Base-by-base conservation (phyloP, 225 moss, liverwort and hornwort species). In the Sphagnum contortum region DNA sequence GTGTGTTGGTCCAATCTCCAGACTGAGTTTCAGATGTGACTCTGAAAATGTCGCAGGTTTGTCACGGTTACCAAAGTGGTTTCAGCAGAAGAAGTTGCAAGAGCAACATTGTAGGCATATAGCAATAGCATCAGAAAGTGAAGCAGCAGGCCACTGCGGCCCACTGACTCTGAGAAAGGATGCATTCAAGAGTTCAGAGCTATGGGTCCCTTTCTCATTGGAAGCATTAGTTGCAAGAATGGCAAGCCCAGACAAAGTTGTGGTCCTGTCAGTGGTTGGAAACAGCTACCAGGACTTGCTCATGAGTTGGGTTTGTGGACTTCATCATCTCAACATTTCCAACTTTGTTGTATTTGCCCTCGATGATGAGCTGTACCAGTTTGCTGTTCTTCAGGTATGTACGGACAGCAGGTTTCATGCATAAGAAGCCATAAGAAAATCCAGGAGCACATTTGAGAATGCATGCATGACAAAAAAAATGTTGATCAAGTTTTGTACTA, bases 261-360 rank as follows among this genome's bases (percentile, higher is more conserved):
- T 98, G 61, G 77, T 93, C 63, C 64, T 98, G 71, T 85, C 93
- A 49, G 82, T 98, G 56, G 89, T 76, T 73, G 98, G 98, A 56
- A 87, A 93, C 66, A 98, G 84, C 75, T 98, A 98, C 64, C 78
- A 91, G 48, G 82, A 85, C 57, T 83, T 98, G 89, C 91, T 98
- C 52, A 91, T 98, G 98, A 98, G 93, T 70, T 93, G 98, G 98
- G 87, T 89, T 71, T 98, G 98, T 70, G 80, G 98, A 62, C 75
- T 98, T 65, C 87, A 86, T 49, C 82, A 87, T 56, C 87, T 93
- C 13, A 77, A 81, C 60, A 72, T 98, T 57, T 88, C 86, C 54
- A 98, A 91, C 61, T 93, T 81, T 71, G 61, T 98, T 64, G 91
- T 98, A 5, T 84, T 79, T 54, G 91, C 98, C 56, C 77, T 98